Evolutionary conservation across 768 basidiomycete genomes (phyloP).

Genomic region (Scleroderma citrinum): DNA sequence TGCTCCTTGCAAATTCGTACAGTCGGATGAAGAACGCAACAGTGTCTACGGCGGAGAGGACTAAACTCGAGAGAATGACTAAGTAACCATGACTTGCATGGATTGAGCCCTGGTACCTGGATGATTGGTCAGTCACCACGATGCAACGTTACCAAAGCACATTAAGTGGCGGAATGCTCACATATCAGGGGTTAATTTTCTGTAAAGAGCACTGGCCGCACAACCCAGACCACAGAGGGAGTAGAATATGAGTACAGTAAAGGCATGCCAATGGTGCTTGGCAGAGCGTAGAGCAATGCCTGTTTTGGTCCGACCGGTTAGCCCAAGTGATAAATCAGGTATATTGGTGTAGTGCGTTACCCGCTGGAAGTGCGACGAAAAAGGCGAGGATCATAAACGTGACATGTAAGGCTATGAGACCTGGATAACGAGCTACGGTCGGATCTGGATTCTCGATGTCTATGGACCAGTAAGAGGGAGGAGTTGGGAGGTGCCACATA

Average conservation of each 20-base stretch:
- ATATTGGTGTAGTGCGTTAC: conserved; percentile 34
- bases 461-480: conserved; percentile 77
- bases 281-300: conserved; percentile 78
- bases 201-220: conserved; percentile 63
- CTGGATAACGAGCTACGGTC: conserved; percentile 47
- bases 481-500: conserved; percentile 59
- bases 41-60: conserved; percentile 51
- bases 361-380: conserved; percentile 74
- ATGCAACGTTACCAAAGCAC: background rate
- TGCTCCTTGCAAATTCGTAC: conserved; percentile 39
- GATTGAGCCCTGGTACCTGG: conserved; percentile 61
- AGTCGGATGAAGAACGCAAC: conserved; percentile 45
- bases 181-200: conserved; percentile 78
- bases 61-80: conserved; percentile 40
- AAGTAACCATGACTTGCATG: conserved; percentile 65
- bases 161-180: conserved; percentile 30
- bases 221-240: conserved; percentile 56
- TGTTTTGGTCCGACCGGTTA: conserved; percentile 23
- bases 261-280: conserved; percentile 56
- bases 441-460: conserved; percentile 57
- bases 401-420: conserved; percentile 69
- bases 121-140: conserved; percentile 7
- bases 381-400: conserved; percentile 73
- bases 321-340: background rate
- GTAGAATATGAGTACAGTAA: conserved; percentile 62